Evolutionary conservation across 140 eudicot genomes (phyloP).

Genomic region (Oenanthe javanica): DNA sequence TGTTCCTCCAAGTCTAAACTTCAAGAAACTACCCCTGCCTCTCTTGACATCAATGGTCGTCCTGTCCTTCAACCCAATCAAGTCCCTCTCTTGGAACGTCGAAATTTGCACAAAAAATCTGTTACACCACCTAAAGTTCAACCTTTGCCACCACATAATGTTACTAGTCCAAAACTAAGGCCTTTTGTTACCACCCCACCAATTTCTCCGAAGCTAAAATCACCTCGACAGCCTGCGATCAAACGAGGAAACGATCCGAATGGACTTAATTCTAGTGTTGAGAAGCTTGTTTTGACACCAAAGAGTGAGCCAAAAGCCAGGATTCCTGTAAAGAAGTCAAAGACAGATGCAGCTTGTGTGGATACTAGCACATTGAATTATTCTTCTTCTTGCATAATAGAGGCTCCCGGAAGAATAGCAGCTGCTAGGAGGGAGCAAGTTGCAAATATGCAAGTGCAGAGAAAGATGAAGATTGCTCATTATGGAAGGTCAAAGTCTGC

Average conservation of each 20-base stretch:
- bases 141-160: background rate
- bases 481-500: constrained; percentile 70
- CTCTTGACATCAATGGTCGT: constrained; percentile 45
- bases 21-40: constrained; percentile 12
- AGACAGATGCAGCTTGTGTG: constrained; percentile 12
- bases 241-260: constrained; percentile 34
- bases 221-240: constrained; percentile 56
- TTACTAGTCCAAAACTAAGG: constrained; percentile 7
- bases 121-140: constrained; percentile 18
- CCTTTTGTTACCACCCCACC: constrained; percentile 36
- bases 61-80: constrained; percentile 77
- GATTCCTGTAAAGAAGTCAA: constrained; percentile 35
- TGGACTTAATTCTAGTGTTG: constrained; percentile 43
- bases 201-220: constrained; percentile 43
- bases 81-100: constrained; percentile 47
- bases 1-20: constrained; percentile 61
- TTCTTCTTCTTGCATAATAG: constrained; percentile 36
- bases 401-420: constrained; percentile 74
- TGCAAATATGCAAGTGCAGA: constrained; percentile 61
- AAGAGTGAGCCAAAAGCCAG: constrained; percentile 18
- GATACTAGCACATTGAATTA: constrained; percentile 25
- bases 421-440: constrained; percentile 78
- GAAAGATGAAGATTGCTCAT: constrained; percentile 85
- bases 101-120: constrained; percentile 35
- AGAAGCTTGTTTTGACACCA: constrained; percentile 36